Evolutionary conservation across 1,139 yeast genomes (phyloP).

Genomic region (Hyphopichia buzzinii): DNA sequence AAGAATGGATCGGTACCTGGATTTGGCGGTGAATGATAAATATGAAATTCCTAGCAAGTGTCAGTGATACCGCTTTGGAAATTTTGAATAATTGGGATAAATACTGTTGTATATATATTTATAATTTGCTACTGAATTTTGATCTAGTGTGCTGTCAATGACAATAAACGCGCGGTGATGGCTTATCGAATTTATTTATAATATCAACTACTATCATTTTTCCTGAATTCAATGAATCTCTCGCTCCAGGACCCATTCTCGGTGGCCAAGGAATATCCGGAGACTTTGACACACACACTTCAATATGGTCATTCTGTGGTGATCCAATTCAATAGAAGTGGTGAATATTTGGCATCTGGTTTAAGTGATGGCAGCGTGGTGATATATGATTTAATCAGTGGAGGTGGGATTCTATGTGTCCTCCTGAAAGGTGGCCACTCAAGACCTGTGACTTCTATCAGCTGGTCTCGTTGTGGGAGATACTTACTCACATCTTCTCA

Average conservation of each 20-base stretch:
- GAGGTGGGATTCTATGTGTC: conserved; percentile 52
- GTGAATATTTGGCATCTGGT: conserved; percentile 90
- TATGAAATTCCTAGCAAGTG: too few relatives aligned
- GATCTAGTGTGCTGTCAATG: too few relatives aligned
- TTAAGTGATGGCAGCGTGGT: conserved; percentile 74
- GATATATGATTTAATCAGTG: conserved; percentile 68
- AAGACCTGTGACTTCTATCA: conserved; percentile 70
- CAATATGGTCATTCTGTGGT: conserved; percentile 71
- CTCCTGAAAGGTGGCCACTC: conserved; percentile 60
- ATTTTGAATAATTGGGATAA: too few relatives aligned
- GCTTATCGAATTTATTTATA: too few relatives aligned
- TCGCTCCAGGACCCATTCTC: conserved; percentile 91
- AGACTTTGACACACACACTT: conserved; percentile 66
- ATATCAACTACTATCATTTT: too few relatives aligned
- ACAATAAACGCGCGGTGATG: too few relatives aligned
- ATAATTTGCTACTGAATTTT: too few relatives aligned
- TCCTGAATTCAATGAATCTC: too few relatives aligned
- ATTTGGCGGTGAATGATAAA: too few relatives aligned
- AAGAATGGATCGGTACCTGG: too few relatives aligned
- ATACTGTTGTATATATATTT: too few relatives aligned
- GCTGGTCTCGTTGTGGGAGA: conserved; percentile 77
- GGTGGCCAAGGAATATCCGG: conserved; percentile 91
- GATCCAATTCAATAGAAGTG: conserved; percentile 68
- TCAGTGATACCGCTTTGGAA: too few relatives aligned
- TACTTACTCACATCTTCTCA: conserved; percentile 72